phyloP scores from a whole-genome alignment of 768 basidiomycete genomes.

The Kwoniella botswanensis region DNA sequence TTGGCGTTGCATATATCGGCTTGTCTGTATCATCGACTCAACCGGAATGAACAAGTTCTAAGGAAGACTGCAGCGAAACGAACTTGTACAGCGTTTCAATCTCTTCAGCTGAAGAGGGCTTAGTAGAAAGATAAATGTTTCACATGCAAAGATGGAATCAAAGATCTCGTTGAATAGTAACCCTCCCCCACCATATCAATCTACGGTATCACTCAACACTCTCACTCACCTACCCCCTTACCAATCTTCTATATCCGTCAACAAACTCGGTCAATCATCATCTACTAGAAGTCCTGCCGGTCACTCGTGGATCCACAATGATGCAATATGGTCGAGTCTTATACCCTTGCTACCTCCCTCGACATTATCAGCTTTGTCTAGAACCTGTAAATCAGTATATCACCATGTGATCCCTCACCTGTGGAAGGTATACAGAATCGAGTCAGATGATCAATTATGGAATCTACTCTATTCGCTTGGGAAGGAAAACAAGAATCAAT shows the following conservation, averaged over 20 bases:
- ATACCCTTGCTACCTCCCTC: neutral
- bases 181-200: slow-evolving; percentile 4
- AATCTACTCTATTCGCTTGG: neutral
- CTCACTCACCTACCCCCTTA: neutral
- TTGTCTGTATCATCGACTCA: too few relatives aligned
- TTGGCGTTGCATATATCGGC: too few relatives aligned
- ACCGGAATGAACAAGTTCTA: too few relatives aligned
- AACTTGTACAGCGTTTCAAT: too few relatives aligned
- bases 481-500: neutral
- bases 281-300: neutral
- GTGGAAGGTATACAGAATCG: neutral
- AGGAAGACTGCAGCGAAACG: too few relatives aligned
- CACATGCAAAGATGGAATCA: neutral
- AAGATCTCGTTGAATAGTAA: neutral
- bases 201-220: neutral
- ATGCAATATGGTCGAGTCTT: neutral
- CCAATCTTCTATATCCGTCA: neutral
- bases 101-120: too few relatives aligned
- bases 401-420: neutral
- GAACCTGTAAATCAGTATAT: slow-evolving; percentile 1
- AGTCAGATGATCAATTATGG: neutral
- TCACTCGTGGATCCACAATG: neutral
- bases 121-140: too few relatives aligned
- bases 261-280: neutral
- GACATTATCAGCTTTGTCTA: neutral